Evolutionary conservation across 2,329 filamentous ascomycete genomes (phyloP).

Genomic region (Diplodia scrobiculata): DNA sequence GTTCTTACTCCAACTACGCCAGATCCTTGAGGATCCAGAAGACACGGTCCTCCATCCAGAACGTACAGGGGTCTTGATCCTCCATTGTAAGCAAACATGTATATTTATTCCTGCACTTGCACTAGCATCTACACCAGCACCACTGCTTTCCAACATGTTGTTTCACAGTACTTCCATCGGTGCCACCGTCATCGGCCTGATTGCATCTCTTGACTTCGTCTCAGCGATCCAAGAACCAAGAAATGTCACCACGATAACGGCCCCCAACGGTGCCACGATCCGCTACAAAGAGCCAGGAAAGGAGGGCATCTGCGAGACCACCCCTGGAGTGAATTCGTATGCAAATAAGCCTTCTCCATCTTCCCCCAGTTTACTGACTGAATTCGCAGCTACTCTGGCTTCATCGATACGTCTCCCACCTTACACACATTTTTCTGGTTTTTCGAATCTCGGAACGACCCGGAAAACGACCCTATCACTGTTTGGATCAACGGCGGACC

Average conservation of each 20-base stretch:
- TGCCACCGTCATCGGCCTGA: neutral
- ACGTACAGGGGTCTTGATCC: too few species aligned
- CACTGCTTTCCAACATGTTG: too few species aligned
- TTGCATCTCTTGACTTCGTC: neutral
- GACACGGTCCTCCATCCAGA: too few species aligned
- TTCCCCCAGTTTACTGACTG: neutral
- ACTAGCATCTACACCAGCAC: too few species aligned
- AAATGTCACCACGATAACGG: slow-evolving; percentile 46
- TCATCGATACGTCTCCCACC: slow-evolving; percentile 14
- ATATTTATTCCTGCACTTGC: too few species aligned
- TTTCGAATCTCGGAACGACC: slow-evolving; percentile 61
- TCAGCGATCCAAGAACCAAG: slow-evolving; percentile 35
- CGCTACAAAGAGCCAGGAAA: slow-evolving; percentile 52
- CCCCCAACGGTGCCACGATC: slow-evolving; percentile 47
- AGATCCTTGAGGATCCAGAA: too few species aligned
- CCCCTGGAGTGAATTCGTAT: slow-evolving; percentile 42
- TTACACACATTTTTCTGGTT: slow-evolving; percentile 64
- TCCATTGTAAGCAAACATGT: too few species aligned
- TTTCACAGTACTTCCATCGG: too few species aligned
- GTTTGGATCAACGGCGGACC: slow-evolving; percentile 50
- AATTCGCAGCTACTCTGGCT: slow-evolving; percentile 15
- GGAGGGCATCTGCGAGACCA: slow-evolving; percentile 50
- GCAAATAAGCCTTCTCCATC: neutral
- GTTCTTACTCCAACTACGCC: too few species aligned
- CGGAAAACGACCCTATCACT: slow-evolving; percentile 58